phyloP scores from a whole-genome alignment of 2,329 filamentous ascomycete species.

The Trichoderma aggressivum region DNA sequence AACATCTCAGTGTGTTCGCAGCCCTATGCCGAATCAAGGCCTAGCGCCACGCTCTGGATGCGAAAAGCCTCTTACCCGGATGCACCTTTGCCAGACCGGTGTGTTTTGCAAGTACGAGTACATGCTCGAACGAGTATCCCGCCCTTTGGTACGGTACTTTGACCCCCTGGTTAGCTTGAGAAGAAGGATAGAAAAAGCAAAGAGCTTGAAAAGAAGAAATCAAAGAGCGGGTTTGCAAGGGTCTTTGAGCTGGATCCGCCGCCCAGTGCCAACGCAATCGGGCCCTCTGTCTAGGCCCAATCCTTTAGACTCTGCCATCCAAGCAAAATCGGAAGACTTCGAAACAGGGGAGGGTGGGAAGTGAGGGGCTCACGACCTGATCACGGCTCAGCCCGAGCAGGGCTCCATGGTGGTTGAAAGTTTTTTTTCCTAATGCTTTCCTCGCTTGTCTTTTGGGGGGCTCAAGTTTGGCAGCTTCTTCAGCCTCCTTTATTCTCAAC shows the following conservation, averaged over 20 bases:
- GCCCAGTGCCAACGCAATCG: not conserved
- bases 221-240: conserved; percentile 4
- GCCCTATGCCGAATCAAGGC: not conserved
- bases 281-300: not conserved
- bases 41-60: conserved; percentile 12
- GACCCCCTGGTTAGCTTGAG: not conserved
- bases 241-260: not conserved
- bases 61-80: conserved; percentile 8
- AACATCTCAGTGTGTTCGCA: not conserved
- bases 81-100: conserved; percentile 6
- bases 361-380: not conserved
- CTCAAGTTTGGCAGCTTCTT: conserved; percentile 1
- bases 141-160: not conserved
- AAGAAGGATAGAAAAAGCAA: not conserved
- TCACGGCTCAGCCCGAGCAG: conserved; percentile 8
- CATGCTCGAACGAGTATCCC: not conserved
- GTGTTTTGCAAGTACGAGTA: not conserved
- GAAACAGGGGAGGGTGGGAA: not conserved
- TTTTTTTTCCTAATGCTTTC: not conserved
- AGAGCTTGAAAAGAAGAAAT: not conserved
- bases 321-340: not conserved
- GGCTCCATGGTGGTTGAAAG: not conserved
- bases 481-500: conserved; percentile 7
- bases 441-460: not conserved
- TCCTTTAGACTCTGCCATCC: not conserved